phyloP scores from a whole-genome alignment of 148 eudicot genomes.

The Suaeda aralocaspica region DNA sequence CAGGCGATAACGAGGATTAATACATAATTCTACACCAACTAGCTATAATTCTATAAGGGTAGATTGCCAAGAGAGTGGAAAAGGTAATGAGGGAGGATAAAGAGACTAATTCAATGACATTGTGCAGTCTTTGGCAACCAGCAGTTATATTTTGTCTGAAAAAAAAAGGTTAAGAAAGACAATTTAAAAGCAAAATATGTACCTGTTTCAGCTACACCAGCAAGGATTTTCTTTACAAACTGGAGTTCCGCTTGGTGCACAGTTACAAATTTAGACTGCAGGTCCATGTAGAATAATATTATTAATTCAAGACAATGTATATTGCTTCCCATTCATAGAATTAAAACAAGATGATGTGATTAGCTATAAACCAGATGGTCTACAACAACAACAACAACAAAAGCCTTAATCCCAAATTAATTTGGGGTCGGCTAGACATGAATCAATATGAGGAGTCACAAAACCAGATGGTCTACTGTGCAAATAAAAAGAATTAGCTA shows the following conservation, averaged over 20 bases:
- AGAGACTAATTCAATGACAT: background rate
- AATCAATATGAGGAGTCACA: no score
- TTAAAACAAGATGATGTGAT: background rate
- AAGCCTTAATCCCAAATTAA: no score
- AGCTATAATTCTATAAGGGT: background rate
- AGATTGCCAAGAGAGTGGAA: background rate
- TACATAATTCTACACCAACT: no score
- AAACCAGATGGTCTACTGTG: background rate
- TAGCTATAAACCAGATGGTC: background rate
- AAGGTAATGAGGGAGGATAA: background rate
- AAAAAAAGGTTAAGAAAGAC: background rate
- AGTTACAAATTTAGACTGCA: constrained; percentile 66
- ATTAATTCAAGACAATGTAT: background rate
- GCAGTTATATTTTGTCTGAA: background rate
- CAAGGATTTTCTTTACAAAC: constrained; percentile 46
- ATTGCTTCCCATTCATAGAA: background rate
- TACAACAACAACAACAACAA: no score
- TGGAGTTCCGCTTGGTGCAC: constrained; percentile 65
- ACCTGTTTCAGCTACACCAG: constrained; percentile 56
- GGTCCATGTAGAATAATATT: background rate
- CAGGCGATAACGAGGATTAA: background rate
- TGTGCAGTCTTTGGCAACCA: background rate
- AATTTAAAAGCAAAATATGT: background rate
- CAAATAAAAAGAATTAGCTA: no score
- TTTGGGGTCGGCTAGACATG: no score